Conservation (phyloP, 306 rosid species). For the Prosopis cineraria region DNA sequence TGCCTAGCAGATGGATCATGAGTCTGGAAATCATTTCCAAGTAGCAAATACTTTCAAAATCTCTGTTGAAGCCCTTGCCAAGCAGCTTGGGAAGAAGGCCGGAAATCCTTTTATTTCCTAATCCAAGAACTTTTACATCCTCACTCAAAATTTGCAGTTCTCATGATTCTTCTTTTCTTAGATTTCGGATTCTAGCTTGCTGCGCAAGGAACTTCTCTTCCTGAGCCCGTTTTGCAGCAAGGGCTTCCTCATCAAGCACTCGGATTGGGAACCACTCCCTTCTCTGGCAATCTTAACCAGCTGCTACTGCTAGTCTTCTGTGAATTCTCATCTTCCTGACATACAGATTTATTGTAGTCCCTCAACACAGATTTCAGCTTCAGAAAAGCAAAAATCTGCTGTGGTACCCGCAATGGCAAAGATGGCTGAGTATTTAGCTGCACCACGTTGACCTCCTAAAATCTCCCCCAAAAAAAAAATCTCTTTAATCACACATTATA, state of each 20-base stretch:
- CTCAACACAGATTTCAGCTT: slow-evolving; percentile 48
- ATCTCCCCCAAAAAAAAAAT: background rate
- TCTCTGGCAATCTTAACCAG: slow-evolving; percentile 76
- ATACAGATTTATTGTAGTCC: slow-evolving; percentile 48
- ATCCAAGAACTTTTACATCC: background rate
- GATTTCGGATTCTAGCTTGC: slow-evolving; percentile 55
- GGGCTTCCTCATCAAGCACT: slow-evolving; percentile 83
- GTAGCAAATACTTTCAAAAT: slow-evolving; percentile 35
- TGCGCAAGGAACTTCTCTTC: slow-evolving; percentile 68
- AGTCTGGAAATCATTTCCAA: slow-evolving; percentile 7
- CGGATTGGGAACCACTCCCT: slow-evolving; percentile 86
- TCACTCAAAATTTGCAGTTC: background rate
- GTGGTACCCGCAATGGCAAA: slow-evolving; percentile 78
- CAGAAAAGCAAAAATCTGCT: slow-evolving; percentile 54
- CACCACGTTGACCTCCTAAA: slow-evolving; percentile 81
- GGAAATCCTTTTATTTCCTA: slow-evolving; percentile 27
- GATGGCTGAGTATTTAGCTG: slow-evolving; percentile 63
- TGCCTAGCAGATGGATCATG: background rate
- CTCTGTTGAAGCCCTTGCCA: slow-evolving; percentile 33
- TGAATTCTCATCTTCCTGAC: slow-evolving; percentile 33
- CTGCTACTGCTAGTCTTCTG: slow-evolving; percentile 44
- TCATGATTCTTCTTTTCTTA: slow-evolving; percentile 70
- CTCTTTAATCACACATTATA: background rate
- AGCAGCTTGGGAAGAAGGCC: slow-evolving; percentile 31
- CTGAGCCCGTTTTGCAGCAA: slow-evolving; percentile 72